phyloP scores from a whole-genome alignment of 1,284 basidiomycete genomes.

The Ganoderma lingzhi region DNA sequence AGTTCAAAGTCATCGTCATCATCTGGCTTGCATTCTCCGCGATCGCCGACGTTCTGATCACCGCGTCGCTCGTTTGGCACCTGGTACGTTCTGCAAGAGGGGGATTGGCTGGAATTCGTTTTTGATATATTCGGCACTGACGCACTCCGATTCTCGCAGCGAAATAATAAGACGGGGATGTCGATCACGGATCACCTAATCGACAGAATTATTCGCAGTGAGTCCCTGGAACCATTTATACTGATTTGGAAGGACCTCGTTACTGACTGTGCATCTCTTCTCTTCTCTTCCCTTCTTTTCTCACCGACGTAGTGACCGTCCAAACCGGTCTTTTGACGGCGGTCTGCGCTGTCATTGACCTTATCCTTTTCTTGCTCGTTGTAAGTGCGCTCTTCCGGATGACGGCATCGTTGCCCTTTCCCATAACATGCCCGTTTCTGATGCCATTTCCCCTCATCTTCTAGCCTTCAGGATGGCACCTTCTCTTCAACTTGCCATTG shows the following conservation, averaged over 20 bases:
- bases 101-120: neutral
- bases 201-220: constrained; percentile 46
- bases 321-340: constrained; percentile 49
- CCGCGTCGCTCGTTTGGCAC: constrained; percentile 35
- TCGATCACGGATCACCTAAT: constrained; percentile 34
- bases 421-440: neutral
- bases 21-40: constrained; percentile 43
- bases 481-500: constrained; percentile 42
- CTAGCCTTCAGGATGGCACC: constrained; percentile 37
- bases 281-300: neutral
- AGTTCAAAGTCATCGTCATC: constrained; percentile 44
- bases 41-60: constrained; percentile 41
- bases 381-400: constrained; percentile 7
- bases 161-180: constrained; percentile 41
- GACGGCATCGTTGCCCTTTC: neutral
- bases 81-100: neutral
- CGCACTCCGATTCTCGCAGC: constrained; percentile 31
- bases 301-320: constrained; percentile 43
- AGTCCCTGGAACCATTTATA: constrained; percentile 17
- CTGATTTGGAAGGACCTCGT: neutral
- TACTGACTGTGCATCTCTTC: neutral
- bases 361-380: constrained; percentile 16
- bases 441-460: neutral
- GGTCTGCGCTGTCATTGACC: constrained; percentile 21
- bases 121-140: constrained; percentile 1